Base-by-base conservation (phyloP, 2,329 filamentous ascomycete genomes). In the Cercospora canescens region DNA sequence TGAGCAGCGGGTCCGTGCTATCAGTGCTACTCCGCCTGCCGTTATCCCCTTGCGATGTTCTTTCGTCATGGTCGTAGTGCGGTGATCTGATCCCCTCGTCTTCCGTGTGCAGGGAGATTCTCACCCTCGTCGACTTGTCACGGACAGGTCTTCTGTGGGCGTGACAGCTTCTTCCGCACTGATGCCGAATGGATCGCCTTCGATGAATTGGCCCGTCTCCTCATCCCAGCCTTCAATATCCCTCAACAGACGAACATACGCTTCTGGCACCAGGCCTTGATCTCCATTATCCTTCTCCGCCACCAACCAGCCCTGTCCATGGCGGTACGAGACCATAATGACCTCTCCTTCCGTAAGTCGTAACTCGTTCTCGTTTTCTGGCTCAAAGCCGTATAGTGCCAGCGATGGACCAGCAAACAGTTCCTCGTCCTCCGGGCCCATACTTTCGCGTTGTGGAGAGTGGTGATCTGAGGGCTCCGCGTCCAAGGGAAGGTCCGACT, bases 361-460 rank as follows among this genome's bases (percentile, higher is more conserved):
- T 64, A 99, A 82, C 79, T 99, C 95, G 76, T 98, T 99, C 77
- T 97, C 93, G 77, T 98, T 97, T 79, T 98, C 94, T 34, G 94
- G 88, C 72, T 89, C 89, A 80, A 99, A 99, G 77, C 97, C 94
- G 77, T 97, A 99, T 24, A 99, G 84, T 6, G 95, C 95, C 30
- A 99, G 92, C 11, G 93, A 94, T 77, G 96, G 97, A 57, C 95
- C 95, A 76, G 97, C 94, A 87, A 97, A 97, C 78, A 98, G 93
- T 80, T 98, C 94, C 77, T 98, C 95, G 57, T 78, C 76, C 45
- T 95, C 93, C 4, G 88, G 91, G 88, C 76, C 72, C 60, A 76
- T 71, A 57, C 69, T 73, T 35, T 71, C 70, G 12, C 75, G 69
- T 54, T 74, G 71, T 1, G 73, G 74, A 0, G 71, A 71, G 56